Base-by-base conservation (phyloP, 192 early-diverging fungal genomes). In the Backusella tarrabulga region DNA sequence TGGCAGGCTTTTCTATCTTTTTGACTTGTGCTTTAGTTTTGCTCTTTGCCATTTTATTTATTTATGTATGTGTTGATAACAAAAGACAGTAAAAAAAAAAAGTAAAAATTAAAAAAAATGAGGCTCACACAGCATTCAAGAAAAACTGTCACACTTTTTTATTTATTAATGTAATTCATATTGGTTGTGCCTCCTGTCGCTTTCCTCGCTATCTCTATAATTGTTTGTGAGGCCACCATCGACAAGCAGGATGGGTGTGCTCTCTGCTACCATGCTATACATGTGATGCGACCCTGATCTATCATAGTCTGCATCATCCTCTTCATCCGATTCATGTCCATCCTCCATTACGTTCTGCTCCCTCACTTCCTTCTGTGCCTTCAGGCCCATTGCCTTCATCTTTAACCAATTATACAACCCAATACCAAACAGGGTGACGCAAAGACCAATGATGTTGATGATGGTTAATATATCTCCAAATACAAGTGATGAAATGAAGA, bases 391-490 rank as follows among this genome's bases (percentile, higher is more conserved):
- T 34, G 75, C 71, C 15, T 85, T 84, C 23, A 93, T 81, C 67
- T 93, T 92, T 78, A 92, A 83, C 83, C 88, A 91, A 77, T 94
- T 91, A 73, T 92, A 92, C 38, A 87, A 79, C 1, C 84, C 94
- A 67, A 98, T 96, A 5, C 97, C 97, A 21, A 90, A 85, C n/a
- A 98, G 72, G 19, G 94, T 92, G 15, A 96, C 86, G 67, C 93
- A 81, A 35, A 98, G 79, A 11, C 97, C 97, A 19, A 90, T 71
- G 11, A 91, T 84, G 46, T 96, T 96, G 76, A 91, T 83, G 0
- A 89, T 29, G 7, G 95, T 93, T 79, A 96, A 88, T 14, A 87
- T 79, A 77, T 98, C 97, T n/a, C 90, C 89, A 83, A 97, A 98
- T 23, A 96, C 85, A 29, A 93, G 9, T 7, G 86, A 81, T 0